phyloP scores from a whole-genome alignment of 2,329 filamentous ascomycete genomes.

The Anisogramma anomala region DNA sequence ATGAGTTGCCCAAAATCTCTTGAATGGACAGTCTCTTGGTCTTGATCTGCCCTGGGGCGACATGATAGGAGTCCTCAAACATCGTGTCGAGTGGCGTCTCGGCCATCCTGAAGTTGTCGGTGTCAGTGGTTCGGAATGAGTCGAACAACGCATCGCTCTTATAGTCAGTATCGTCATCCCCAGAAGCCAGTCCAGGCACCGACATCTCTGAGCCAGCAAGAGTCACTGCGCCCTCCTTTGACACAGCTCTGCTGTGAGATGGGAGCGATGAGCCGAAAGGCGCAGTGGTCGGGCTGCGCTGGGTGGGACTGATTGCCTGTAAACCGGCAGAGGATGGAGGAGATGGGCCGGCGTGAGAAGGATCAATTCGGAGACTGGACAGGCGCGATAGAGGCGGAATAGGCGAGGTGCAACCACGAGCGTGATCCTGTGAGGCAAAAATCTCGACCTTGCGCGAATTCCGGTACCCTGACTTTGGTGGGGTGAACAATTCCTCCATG shows the following conservation, averaged over 20 bases:
- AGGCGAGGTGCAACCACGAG: constrained; percentile 34
- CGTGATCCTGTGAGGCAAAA: constrained; percentile 23
- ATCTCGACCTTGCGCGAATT: constrained; percentile 19
- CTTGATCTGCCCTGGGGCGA: constrained; percentile 40
- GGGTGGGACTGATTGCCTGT: constrained; percentile 28
- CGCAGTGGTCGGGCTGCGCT: constrained; percentile 29
- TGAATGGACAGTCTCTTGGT: constrained; percentile 47
- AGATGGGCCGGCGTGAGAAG: constrained; percentile 33
- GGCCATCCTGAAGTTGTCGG: constrained; percentile 51
- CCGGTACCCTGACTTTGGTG: constrained; percentile 19
- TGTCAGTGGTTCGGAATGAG: constrained; percentile 60
- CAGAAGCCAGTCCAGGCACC: constrained; percentile 49
- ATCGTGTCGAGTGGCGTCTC: constrained; percentile 67
- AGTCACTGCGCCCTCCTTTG: constrained; percentile 48
- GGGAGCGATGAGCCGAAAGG: constrained; percentile 21
- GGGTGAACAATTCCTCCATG: constrained; percentile 20
- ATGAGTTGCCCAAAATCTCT: constrained; percentile 44
- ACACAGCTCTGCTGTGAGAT: constrained; percentile 29
- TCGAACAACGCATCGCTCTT: constrained; percentile 69
- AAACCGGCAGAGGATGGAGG: constrained; percentile 28
- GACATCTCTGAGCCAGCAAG: constrained; percentile 61
- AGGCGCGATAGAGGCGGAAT: constrained; percentile 41
- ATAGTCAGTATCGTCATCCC: constrained; percentile 66
- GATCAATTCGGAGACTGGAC: constrained; percentile 44
- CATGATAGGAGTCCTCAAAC: constrained; percentile 67